These are phyloP conservation scores for Phytophthora agathidicida DNA, from an alignment of 352 stramenopile genomes.

Conservation along the genomic window DNA sequence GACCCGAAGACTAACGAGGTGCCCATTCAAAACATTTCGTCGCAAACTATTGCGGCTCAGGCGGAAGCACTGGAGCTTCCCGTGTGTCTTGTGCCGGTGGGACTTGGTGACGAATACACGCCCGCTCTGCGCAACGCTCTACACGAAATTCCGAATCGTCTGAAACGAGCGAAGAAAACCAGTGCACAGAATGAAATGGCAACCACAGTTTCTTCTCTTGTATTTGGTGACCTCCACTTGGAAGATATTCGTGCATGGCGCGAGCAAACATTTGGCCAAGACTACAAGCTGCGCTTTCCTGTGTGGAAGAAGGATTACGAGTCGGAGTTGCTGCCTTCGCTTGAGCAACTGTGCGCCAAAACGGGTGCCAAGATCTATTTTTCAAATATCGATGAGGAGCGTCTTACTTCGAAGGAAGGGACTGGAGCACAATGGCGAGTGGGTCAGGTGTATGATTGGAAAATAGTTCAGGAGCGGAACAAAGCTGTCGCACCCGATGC, in stretches of 20 bases:
- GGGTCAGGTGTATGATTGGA: slow-evolving; percentile 49
- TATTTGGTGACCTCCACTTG: slow-evolving; percentile 91
- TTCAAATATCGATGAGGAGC: slow-evolving; percentile 56
- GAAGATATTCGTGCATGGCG: slow-evolving; percentile 86
- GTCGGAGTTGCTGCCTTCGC: slow-evolving; percentile 65
- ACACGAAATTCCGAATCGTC: slow-evolving; percentile 26
- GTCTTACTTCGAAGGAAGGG: slow-evolving; percentile 23
- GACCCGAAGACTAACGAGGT: slow-evolving; percentile 75
- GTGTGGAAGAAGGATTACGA: slow-evolving; percentile 77
- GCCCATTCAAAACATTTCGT: slow-evolving; percentile 84
- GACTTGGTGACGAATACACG: slow-evolving; percentile 39
- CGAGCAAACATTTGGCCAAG: slow-evolving; percentile 55
- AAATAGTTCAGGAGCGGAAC: slow-evolving; percentile 39
- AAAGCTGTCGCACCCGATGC: neutral
- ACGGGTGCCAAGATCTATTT: slow-evolving; percentile 52
- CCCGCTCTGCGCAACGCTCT: slow-evolving; percentile 37
- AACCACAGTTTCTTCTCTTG: slow-evolving; percentile 49
- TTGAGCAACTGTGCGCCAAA: slow-evolving; percentile 55
- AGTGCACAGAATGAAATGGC: slow-evolving; percentile 1
- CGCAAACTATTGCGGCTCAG: slow-evolving; percentile 76
- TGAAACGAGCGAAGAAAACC: slow-evolving; percentile 18
- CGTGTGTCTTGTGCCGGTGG: slow-evolving; percentile 76
- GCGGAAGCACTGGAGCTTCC: slow-evolving; percentile 74
- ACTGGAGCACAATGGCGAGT: slow-evolving; percentile 30
- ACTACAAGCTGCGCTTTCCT: slow-evolving; percentile 74